These are phyloP conservation scores for Prunus mume DNA, from an alignment of 306 rosid genomes.

Conservation along the genomic window DNA sequence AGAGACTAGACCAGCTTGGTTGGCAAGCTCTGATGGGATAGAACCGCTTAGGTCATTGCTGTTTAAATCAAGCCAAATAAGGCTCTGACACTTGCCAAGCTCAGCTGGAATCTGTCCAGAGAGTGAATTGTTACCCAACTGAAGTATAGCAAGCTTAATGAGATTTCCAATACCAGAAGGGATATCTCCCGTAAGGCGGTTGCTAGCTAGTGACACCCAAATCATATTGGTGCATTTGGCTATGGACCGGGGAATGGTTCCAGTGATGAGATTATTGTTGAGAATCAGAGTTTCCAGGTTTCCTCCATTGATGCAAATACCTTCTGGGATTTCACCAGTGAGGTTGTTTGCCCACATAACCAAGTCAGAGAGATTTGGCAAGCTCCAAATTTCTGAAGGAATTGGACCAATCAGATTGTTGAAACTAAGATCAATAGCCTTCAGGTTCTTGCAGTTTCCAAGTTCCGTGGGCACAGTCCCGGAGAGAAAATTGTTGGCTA, in stretches of 20 bases:
- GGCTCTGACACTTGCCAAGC: conserved; percentile 56
- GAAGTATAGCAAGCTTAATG: conserved; percentile 53
- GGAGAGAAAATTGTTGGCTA: conserved; percentile 45
- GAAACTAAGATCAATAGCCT: conserved; percentile 61
- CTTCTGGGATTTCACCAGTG: conserved; percentile 60
- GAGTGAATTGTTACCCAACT: conserved; percentile 66
- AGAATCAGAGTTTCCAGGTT: conserved; percentile 56
- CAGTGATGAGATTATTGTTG: conserved; percentile 55
- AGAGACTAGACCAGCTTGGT: conserved; percentile 55
- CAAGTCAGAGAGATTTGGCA: conserved; percentile 60
- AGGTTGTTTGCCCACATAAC: conserved; percentile 77
- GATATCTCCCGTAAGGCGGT: conserved; percentile 50
- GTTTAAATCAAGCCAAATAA: conserved; percentile 72
- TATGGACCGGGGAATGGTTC: conserved; percentile 59
- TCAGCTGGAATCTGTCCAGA: conserved; percentile 64
- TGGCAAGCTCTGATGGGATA: conserved; percentile 53
- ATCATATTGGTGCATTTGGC: conserved; percentile 62
- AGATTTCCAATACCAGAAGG: conserved; percentile 62
- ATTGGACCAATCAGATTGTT: conserved; percentile 58
- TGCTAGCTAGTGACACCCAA: conserved; percentile 63
- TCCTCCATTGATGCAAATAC: conserved; percentile 53
- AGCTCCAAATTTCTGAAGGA: conserved; percentile 55
- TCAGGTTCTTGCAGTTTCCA: conserved; percentile 52
- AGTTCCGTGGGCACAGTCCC: conserved; percentile 55
- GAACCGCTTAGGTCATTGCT: conserved; percentile 54